A percentile compares a stretch with the other conserved stretches of the same genome.
Evolutionary conservation across 106 monocot species (phyloP).

Genomic region (Dioscorea alata): DNA sequence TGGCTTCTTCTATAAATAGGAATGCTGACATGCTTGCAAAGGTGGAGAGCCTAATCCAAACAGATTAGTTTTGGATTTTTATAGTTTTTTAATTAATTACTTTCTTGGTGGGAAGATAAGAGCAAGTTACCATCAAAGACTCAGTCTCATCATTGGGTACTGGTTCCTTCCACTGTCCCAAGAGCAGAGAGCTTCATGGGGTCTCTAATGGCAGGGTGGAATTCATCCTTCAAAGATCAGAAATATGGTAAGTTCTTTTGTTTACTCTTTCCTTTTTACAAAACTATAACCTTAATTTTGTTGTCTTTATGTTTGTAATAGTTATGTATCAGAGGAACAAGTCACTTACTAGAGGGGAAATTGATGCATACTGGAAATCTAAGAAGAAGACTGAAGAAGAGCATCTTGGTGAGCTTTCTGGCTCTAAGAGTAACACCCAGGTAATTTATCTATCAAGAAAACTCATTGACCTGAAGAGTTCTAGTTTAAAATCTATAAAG

Average conservation of each 20-base stretch:
- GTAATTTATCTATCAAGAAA: constrained; percentile 4
- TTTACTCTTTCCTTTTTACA: background rate
- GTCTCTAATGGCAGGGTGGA: constrained; percentile 51
- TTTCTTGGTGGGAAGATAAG: background rate
- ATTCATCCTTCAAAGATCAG: constrained; percentile 17
- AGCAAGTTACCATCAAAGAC: background rate
- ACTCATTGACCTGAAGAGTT: background rate
- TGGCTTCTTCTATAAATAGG: too few relatives aligned
- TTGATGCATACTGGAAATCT: constrained; percentile 46
- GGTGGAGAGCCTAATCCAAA: too few relatives aligned
- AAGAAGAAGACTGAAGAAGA: constrained; percentile 24
- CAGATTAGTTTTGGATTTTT: too few relatives aligned
- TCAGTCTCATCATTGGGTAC: too few relatives aligned
- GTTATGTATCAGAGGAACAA: constrained; percentile 32
- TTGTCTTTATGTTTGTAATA: background rate
- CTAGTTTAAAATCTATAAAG: background rate
- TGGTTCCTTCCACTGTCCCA: background rate
- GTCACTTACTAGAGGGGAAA: constrained; percentile 39
- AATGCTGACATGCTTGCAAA: too few relatives aligned
- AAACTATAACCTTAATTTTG: background rate
- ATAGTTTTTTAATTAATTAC: too few relatives aligned
- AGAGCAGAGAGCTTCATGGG: constrained; percentile 16
- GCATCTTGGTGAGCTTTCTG: background rate
- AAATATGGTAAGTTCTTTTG: constrained; percentile 19
- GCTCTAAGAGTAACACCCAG: constrained; percentile 10